These are phyloP conservation scores for Thalassiosira hispida DNA, from an alignment of 352 stramenopile genomes.

Conservation along the genomic window DNA sequence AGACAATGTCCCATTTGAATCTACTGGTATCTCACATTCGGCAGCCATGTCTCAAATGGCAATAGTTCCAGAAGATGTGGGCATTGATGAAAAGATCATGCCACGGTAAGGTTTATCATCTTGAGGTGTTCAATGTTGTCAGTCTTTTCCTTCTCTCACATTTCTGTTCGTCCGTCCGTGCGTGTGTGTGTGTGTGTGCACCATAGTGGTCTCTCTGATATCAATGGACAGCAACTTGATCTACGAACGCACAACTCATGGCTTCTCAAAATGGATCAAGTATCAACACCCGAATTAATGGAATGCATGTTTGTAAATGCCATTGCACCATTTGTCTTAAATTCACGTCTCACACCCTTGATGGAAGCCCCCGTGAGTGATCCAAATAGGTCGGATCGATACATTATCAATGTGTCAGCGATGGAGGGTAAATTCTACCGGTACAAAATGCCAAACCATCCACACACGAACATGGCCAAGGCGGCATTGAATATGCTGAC, in stretches of 20 bases:
- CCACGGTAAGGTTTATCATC: slow-evolving; percentile 30
- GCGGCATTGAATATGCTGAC: slow-evolving; percentile 98
- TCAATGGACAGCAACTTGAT: slow-evolving; percentile 96
- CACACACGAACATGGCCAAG: slow-evolving; percentile 98
- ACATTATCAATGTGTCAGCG: slow-evolving; percentile 96
- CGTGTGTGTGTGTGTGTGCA: neutral
- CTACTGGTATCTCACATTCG: slow-evolving; percentile 85
- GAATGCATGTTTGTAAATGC: slow-evolving; percentile 98
- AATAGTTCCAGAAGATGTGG: slow-evolving; percentile 88
- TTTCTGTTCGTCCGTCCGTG: slow-evolving; percentile 51
- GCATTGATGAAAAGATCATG: slow-evolving; percentile 76
- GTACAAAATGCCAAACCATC: slow-evolving; percentile 97
- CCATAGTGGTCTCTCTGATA: slow-evolving; percentile 88
- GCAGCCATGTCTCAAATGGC: slow-evolving; percentile 90
- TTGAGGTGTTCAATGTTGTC: neutral
- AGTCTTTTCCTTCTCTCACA: slow-evolving; percentile 58
- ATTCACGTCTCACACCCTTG: slow-evolving; percentile 91
- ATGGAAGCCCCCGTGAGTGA: slow-evolving; percentile 74
- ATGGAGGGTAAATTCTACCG: slow-evolving; percentile 99
- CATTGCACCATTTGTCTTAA: slow-evolving; percentile 96
- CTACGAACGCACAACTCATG: slow-evolving; percentile 93
- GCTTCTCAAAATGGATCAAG: slow-evolving; percentile 93
- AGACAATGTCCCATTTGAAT: slow-evolving; percentile 67
- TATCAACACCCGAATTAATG: slow-evolving; percentile 91
- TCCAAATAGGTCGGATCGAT: slow-evolving; percentile 73